phyloP scores from a whole-genome alignment of 805 yeast species.

The Starmerella bombi region DNA sequence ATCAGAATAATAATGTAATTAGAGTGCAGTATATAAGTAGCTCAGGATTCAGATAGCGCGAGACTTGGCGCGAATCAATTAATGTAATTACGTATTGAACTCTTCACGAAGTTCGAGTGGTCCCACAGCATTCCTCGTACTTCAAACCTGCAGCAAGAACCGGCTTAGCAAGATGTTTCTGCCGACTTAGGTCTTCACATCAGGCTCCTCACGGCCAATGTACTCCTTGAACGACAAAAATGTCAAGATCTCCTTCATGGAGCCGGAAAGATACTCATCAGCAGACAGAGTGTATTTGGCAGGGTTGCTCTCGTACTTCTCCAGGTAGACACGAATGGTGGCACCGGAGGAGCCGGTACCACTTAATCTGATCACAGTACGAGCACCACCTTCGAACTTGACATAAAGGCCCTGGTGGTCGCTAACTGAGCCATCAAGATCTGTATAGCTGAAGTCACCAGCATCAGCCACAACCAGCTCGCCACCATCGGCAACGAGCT shows the following conservation, averaged over 20 bases:
- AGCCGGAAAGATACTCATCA: conserved; percentile 52
- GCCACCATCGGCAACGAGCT: conserved; percentile 27
- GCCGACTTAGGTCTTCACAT: conserved; percentile 55
- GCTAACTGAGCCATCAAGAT: conserved; percentile 85
- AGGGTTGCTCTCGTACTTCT: conserved; percentile 55
- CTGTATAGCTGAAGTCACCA: conserved; percentile 85
- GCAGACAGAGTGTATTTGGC: conserved; percentile 40
- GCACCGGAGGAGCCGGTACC: conserved; percentile 99
- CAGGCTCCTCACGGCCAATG: conserved; percentile 75
- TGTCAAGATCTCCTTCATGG: conserved; percentile 47
- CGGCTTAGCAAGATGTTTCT: too few relatives aligned
- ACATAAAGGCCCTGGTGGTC: conserved; percentile 77
- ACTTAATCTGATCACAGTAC: conserved; percentile 79
- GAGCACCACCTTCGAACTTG: conserved; percentile 65
- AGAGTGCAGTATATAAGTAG: too few relatives aligned
- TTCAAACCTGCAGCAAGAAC: too few relatives aligned
- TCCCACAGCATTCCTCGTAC: too few relatives aligned
- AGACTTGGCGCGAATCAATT: too few relatives aligned
- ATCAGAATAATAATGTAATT: too few relatives aligned
- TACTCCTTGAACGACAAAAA: conserved; percentile 60
- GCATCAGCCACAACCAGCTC: conserved; percentile 54
- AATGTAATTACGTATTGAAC: too few relatives aligned
- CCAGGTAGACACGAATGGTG: conserved; percentile 83
- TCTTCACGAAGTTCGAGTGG: too few relatives aligned
- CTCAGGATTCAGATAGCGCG: too few relatives aligned